A percentile compares a stretch with the other conserved stretches of the same genome.
Evolutionary conservation across 164 flowering plant genomes (phyloP).

Genomic region (Vitis riparia): DNA sequence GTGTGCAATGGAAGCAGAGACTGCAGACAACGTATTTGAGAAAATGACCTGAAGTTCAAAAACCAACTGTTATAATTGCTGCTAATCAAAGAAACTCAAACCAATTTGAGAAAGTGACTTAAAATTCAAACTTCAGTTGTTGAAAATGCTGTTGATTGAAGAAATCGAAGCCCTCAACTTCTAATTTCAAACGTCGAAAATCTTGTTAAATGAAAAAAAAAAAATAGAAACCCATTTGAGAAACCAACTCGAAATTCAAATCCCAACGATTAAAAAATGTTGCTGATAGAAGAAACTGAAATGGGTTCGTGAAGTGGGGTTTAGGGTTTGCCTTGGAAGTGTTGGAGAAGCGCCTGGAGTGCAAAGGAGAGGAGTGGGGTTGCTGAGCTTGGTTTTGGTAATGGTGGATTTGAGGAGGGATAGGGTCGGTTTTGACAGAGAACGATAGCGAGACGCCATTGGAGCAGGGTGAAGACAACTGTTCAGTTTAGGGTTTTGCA

Average conservation of each 20-base stretch:
- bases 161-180: not conserved
- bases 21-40: slow-evolving; percentile 58
- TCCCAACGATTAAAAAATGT: no score
- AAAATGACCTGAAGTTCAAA: slow-evolving; percentile 47
- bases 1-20: slow-evolving; percentile 81
- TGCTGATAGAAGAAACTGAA: no score
- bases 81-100: not conserved
- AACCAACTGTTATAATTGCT: not conserved
- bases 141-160: no score
- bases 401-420: slow-evolving; percentile 52
- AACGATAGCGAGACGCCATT: slow-evolving; percentile 77
- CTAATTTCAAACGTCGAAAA: not conserved
- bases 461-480: not conserved
- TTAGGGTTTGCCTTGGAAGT: slow-evolving; percentile 36
- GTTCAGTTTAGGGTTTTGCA: slow-evolving; percentile 13
- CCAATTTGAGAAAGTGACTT: not conserved
- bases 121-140: not conserved
- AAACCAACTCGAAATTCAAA: not conserved
- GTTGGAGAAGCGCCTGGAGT: slow-evolving; percentile 34
- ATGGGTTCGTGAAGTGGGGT: not conserved
- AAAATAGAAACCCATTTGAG: no score
- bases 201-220: not conserved
- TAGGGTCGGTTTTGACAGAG: slow-evolving; percentile 55
- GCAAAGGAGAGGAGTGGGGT: slow-evolving; percentile 28
- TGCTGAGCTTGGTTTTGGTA: slow-evolving; percentile 39